Evolutionary conservation across 1,139 yeast genomes (phyloP).

Genomic region (Hanseniaspora gamundiae): DNA sequence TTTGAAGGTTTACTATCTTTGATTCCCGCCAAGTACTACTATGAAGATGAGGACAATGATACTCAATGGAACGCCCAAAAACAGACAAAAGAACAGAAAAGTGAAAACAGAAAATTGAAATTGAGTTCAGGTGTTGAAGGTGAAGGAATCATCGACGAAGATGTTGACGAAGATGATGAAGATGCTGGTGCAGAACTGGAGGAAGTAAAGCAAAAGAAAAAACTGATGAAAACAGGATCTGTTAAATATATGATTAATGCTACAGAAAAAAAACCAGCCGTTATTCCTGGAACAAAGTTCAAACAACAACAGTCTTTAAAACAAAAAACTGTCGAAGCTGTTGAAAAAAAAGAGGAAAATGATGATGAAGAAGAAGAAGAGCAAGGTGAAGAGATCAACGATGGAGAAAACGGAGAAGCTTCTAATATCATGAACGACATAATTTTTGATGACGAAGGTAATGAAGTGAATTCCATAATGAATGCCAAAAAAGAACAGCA

Average conservation of each 20-base stretch:
- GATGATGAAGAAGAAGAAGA: slow-evolving; percentile 12
- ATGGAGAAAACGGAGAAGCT: slow-evolving; percentile 7
- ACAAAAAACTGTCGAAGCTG: slow-evolving; percentile 9
- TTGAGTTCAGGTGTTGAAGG: slow-evolving; percentile 55
- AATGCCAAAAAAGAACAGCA: slow-evolving; percentile 7
- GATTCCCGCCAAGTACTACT: slow-evolving; percentile 88
- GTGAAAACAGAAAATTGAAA: slow-evolving; percentile 52
- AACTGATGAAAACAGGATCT: slow-evolving; percentile 8
- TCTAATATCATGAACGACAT: slow-evolving; percentile 32
- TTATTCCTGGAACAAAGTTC: slow-evolving; percentile 10
- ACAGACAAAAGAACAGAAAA: slow-evolving; percentile 54
- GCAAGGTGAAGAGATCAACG: slow-evolving; percentile 7
- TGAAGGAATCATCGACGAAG: slow-evolving; percentile 31
- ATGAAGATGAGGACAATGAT: slow-evolving; percentile 46
- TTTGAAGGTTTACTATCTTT: slow-evolving; percentile 82
- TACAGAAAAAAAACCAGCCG: slow-evolving; percentile 15
- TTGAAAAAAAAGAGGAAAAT: slow-evolving; percentile 12
- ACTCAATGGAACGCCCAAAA: slow-evolving; percentile 84
- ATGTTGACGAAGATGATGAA: slow-evolving; percentile 8
- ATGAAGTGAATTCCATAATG: slow-evolving; percentile 18
- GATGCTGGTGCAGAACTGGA: slow-evolving; percentile 3
- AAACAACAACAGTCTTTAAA: slow-evolving; percentile 13
- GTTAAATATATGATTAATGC: slow-evolving; percentile 26
- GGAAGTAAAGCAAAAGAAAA: slow-evolving; percentile 7
- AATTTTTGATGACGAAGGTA: slow-evolving; percentile 71